These are phyloP conservation scores for Leucocoprinus sp. DNA, from an alignment of 768 basidiomycete species.

Conservation along the genomic window DNA sequence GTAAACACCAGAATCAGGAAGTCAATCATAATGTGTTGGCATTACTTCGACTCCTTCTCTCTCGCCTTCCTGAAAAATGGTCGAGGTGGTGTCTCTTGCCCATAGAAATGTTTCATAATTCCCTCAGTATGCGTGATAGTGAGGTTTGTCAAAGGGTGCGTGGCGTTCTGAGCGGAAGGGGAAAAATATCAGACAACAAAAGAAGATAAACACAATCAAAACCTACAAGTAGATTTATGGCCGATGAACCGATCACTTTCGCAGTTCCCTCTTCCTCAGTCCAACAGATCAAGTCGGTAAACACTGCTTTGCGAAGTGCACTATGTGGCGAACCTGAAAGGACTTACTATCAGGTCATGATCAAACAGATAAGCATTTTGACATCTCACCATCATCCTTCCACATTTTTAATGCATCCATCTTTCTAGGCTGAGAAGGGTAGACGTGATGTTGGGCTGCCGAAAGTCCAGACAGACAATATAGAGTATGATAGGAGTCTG, in stretches of 20 bases:
- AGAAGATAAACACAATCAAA: neutral
- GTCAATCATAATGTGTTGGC: no score
- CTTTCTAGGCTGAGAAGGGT: constrained; percentile 29
- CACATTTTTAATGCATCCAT: constrained; percentile 16
- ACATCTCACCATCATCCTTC: constrained; percentile 13
- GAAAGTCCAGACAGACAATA: constrained; percentile 92
- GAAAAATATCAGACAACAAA: neutral
- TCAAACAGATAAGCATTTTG: neutral
- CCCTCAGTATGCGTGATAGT: constrained; percentile 28
- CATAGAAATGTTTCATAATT: constrained; percentile 23
- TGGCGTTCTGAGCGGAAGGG: constrained; percentile 20
- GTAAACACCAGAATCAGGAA: no score
- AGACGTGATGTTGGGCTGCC: constrained; percentile 74
- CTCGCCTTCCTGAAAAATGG: neutral
- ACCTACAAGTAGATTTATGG: constrained; percentile 22
- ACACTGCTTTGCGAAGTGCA: constrained; percentile 16
- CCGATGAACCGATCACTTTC: constrained; percentile 9
- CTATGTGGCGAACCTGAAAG: constrained; percentile 17
- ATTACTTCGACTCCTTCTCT: neutral
- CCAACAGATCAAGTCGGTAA: constrained; percentile 23
- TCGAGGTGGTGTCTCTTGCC: constrained; percentile 4
- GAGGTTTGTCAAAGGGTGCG: constrained; percentile 28
- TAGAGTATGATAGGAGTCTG: constrained; percentile 94
- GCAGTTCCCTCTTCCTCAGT: constrained; percentile 22
- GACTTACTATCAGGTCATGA: neutral